A percentile compares a stretch with the other conserved stretches of the same genome.
Conservation (phyloP, 495 filamentous ascomycete species). For the Cryomyces minteri region DNA sequence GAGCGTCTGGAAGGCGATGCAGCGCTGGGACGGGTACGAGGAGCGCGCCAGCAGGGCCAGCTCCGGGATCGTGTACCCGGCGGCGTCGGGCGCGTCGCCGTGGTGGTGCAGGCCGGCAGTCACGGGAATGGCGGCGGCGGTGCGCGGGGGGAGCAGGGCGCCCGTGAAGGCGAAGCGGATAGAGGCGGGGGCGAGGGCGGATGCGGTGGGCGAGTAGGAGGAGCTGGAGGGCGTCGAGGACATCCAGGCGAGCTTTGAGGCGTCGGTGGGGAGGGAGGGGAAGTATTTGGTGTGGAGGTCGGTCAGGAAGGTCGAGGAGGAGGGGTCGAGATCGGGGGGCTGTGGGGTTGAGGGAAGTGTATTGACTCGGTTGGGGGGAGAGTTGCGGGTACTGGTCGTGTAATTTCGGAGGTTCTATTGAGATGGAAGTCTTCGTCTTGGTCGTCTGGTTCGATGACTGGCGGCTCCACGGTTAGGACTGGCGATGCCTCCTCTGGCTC, state of each 20-base stretch:
- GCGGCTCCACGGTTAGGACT: not conserved
- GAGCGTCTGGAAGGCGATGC: conserved; percentile 78
- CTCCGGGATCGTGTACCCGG: conserved; percentile 86
- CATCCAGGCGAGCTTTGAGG: conserved; percentile 80
- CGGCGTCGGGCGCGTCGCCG: conserved; percentile 78
- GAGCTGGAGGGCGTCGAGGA: conserved; percentile 39
- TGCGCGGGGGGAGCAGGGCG: conserved; percentile 52
- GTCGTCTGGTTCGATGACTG: too few relatives aligned
- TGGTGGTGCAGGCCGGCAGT: conserved; percentile 83
- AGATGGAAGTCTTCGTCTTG: not conserved
- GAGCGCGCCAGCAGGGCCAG: conserved; percentile 68
- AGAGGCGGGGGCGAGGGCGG: conserved; percentile 49
- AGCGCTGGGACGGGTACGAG: conserved; percentile 68
- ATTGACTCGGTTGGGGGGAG: conserved; percentile 1
- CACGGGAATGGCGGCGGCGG: conserved; percentile 49
- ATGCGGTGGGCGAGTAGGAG: conserved; percentile 56
- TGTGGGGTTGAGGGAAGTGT: conserved; percentile 10
- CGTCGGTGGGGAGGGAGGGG: conserved; percentile 67
- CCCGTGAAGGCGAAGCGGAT: conserved; percentile 84
- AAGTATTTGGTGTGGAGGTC: conserved; percentile 86
- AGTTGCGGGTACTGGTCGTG: not conserved
- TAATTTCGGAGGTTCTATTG: not conserved
- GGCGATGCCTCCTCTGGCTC: not conserved
- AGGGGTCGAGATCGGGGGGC: conserved; percentile 46
- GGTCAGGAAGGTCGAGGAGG: conserved; percentile 60